Base-by-base conservation (phyloP, 208 protist species). In the Trypanosoma grayi region DNA sequence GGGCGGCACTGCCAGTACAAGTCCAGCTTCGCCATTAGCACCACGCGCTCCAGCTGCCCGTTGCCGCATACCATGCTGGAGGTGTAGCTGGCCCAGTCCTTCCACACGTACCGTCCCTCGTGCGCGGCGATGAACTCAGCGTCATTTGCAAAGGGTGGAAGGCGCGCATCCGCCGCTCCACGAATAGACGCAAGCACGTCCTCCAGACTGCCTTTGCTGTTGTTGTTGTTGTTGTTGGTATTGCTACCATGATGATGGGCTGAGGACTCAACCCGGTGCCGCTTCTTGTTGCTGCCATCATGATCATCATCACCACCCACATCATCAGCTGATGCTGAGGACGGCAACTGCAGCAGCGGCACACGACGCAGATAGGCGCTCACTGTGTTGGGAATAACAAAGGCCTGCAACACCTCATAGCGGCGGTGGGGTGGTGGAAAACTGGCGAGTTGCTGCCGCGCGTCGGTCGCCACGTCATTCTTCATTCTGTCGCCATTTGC, bases 91-190 rank as follows among this genome's bases (percentile, higher is more conserved):
- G 22, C 39, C 72, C 75, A 81, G 25, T 84, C 63, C 2, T 46
- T 51, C 58, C 81, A 34, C 24, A 82, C 59, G 44, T 78, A 73
- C 16, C 57, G 47, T 24, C 75, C 50, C 37, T 92, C 84, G 43
- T 81, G 68, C n/a, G 71, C 75, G 14, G 64, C 52, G 13, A 94
- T 68, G 53, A 85, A 94, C 18, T 75, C 80, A 54, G 73, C 77
- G 67, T 94, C 88, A 45, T 69, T 57, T 2, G 37, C 60, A 60
- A 90, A 92, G 7, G 69, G 22, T 4, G 74, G 59, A 20, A 90
- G 60, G 45, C 70, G 75, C n/a, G 9, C 51, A 8, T 66, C 67
- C 6, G 66, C 75, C 39, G 60, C 64, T 22, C 39, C n/a, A 11
- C 51, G 56, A 8, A 71, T 54, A 0, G 6, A 13, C 6, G 8